Evolutionary conservation across 176 grass and related monocot species (phyloP), one percentile per base, ranked within the genome.

Genomic region (Oryza rufipogon): DNA sequence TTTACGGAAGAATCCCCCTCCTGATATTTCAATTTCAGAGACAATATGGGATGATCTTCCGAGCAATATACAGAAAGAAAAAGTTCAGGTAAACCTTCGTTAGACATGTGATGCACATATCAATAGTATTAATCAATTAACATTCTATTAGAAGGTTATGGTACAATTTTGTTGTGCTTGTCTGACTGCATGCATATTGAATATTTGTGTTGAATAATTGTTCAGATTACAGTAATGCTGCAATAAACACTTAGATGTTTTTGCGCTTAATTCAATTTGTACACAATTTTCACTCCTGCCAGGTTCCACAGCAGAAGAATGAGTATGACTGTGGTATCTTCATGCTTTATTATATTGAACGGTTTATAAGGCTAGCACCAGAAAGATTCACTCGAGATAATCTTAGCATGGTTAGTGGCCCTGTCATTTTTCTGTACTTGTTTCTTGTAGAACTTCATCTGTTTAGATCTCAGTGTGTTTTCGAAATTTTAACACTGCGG

Each of bases 281-380:
- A 44, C 41, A 74, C 52, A 71, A n/a, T 87, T 74, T 68, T 64
- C 77, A 39, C 30, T 25, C 30, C 7, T 41, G 52, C 22, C 73
- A 97, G 95, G 95, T 94, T 49, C 92, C 90, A 10, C 88, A 81
- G 71, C 92, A 92, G 84, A 81, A 88, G 78, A 97, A 97, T 45
- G 88, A 74, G 6, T 97, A 93, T 63, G 95, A 97, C 19, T 97
- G 95, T 84, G 95, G 95, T 17, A 20, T 94, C 75, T 97, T 97
- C 81, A 94, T 94, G 92, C 90, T 97, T 74, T 94, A 88, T 78
- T 97, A 94, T 60, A 92, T 92, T 70, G 75, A 88, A 86, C 71
- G 56, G 44, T 94, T 97, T 78, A 91, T 91, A 60, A 87, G 20
- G 71, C 74, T 91, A 32, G 92, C 95, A 66, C 95, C 95, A 64